Evolutionary conservation across 169 alveolate species (phyloP).

Genomic region (Plasmodium ovale): DNA sequence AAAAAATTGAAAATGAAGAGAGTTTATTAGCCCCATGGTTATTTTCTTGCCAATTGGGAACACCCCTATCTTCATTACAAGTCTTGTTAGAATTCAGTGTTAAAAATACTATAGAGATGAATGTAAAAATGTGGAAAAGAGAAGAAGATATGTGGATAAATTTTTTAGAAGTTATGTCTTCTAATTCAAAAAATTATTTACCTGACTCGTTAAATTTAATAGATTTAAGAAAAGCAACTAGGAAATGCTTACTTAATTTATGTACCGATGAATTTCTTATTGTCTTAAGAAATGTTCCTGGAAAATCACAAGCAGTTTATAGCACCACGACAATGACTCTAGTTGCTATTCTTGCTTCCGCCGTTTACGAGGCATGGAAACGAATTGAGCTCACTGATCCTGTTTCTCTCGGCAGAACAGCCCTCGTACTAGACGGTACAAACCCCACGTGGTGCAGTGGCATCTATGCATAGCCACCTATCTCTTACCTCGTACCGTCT

Average conservation of each 20-base stretch:
- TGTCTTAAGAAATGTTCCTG: constrained; percentile 90
- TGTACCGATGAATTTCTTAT: constrained; percentile 85
- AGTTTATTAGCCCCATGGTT: constrained; percentile 92
- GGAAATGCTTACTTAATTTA: constrained; percentile 85
- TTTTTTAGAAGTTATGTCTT: constrained; percentile 87
- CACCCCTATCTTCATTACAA: constrained; percentile 92
- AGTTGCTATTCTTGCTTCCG: constrained; percentile 90
- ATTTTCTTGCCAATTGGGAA: constrained; percentile 92
- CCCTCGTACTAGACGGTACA: constrained; percentile 87
- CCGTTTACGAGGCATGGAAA: constrained; percentile 91
- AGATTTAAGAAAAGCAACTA: constrained; percentile 77
- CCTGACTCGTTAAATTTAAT: constrained; percentile 42
- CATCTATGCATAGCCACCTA: not conserved
- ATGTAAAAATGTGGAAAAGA: constrained; percentile 90
- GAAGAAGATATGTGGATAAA: constrained; percentile 92
- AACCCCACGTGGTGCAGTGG: not conserved
- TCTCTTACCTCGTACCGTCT: no score
- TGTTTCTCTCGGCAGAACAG: constrained; percentile 87
- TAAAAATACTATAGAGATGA: constrained; percentile 88
- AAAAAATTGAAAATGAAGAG: constrained; percentile 80
- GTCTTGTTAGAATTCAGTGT: constrained; percentile 90
- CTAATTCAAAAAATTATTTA: constrained; percentile 65
- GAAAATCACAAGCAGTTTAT: constrained; percentile 89
- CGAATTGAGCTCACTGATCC: constrained; percentile 88
- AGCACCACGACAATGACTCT: constrained; percentile 88